Conservation (phyloP, 2,329 filamentous ascomycete genomes). For the Trichoderma guizhouense region DNA sequence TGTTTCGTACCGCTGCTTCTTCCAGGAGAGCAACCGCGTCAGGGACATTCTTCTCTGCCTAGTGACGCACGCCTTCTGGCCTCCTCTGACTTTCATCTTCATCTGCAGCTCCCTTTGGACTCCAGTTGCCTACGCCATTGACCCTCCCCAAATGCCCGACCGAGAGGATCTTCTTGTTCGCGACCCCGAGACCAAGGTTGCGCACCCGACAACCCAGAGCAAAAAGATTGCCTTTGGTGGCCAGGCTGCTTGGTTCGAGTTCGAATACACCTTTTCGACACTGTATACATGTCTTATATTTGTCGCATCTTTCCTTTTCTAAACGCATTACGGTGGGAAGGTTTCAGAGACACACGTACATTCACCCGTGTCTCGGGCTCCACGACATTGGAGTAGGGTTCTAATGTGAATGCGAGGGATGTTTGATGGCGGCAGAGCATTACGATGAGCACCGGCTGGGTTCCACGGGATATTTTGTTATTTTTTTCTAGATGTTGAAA, state of each 20-base stretch:
- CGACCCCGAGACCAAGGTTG: conserved; percentile 53
- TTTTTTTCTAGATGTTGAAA: conserved; percentile 1
- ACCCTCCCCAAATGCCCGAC: conserved; percentile 56
- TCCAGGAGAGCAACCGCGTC: conserved; percentile 32
- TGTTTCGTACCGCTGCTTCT: conserved; percentile 50
- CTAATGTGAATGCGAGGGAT: neutral
- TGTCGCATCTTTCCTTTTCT: conserved; percentile 37
- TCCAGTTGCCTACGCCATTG: conserved; percentile 58
- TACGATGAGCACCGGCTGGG: conserved; percentile 5
- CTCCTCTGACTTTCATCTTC: conserved; percentile 56
- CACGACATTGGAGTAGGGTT: neutral
- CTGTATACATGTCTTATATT: conserved; percentile 50
- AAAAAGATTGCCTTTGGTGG: conserved; percentile 55
- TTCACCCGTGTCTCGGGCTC: neutral
- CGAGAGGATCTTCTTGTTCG: conserved; percentile 54
- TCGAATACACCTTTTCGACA: conserved; percentile 51
- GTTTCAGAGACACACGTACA: conserved; percentile 2
- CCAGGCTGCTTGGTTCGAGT: conserved; percentile 54
- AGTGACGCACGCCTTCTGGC: conserved; percentile 61
- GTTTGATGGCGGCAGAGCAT: neutral
- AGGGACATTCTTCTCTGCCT: conserved; percentile 48
- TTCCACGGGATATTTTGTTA: neutral
- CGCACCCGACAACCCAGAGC: conserved; percentile 47
- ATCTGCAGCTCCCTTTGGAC: conserved; percentile 55
- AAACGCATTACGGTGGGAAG: conserved; percentile 7